These are phyloP conservation scores for Thelephora aurantiotincta DNA, from an alignment of 768 basidiomycete species.

Conservation along the genomic window DNA sequence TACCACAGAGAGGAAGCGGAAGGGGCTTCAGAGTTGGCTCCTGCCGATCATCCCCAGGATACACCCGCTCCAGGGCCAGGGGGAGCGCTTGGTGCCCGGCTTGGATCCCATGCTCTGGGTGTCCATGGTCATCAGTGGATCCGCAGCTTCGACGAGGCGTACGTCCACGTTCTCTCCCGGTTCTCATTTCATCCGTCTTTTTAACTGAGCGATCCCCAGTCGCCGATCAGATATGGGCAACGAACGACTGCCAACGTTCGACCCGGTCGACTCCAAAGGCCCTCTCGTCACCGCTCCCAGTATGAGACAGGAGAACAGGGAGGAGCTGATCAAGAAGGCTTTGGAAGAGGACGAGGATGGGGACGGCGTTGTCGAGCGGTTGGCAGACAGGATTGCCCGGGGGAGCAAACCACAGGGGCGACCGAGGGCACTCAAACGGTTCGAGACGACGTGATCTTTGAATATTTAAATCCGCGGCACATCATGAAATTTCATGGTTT, in stretches of 20 bases:
- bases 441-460: slow-evolving; percentile 35
- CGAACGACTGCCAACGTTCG: slow-evolving; percentile 56
- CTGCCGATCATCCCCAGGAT: slow-evolving; percentile 19
- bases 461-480: background rate
- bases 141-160: slow-evolving; percentile 68
- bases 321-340: slow-evolving; percentile 47
- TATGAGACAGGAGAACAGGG: slow-evolving; percentile 45
- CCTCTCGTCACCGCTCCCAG: slow-evolving; percentile 47
- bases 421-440: slow-evolving; percentile 45
- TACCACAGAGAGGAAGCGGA: slow-evolving; percentile 62
- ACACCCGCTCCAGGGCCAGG: slow-evolving; percentile 5
- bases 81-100: slow-evolving; percentile 9
- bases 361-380: slow-evolving; percentile 34
- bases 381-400: slow-evolving; percentile 50
- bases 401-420: slow-evolving; percentile 29
- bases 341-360: slow-evolving; percentile 37
- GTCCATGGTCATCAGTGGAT: slow-evolving; percentile 55
- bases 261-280: slow-evolving; percentile 16
- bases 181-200: slow-evolving; percentile 1
- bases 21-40: slow-evolving; percentile 52
- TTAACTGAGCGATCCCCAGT: slow-evolving; percentile 19
- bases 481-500: background rate
- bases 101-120: slow-evolving; percentile 40
- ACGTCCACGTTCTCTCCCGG: slow-evolving; percentile 16
- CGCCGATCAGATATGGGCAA: slow-evolving; percentile 62